A percentile compares a stretch with the other conserved stretches of the same genome.
These are phyloP conservation scores for Acanthamoeba triangularis DNA, from an alignment of 208 protist genomes.

Conservation along the genomic window DNA sequence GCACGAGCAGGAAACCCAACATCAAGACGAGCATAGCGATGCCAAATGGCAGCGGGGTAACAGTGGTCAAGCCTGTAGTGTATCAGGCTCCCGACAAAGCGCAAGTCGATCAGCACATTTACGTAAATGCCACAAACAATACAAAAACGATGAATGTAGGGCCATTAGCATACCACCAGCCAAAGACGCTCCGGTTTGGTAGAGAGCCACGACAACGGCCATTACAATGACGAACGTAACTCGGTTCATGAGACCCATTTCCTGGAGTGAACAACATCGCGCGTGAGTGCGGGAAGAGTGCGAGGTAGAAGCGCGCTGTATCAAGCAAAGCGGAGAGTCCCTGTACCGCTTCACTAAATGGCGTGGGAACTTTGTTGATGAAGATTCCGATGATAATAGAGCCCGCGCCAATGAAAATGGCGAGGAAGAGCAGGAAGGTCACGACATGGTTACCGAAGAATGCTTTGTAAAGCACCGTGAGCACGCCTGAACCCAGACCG, in stretches of 20 bases:
- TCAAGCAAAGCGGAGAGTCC: not conserved
- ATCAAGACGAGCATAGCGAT: not conserved
- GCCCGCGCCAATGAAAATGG: slow-evolving; percentile 28
- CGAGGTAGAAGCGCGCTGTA: not conserved
- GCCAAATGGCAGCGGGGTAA: not conserved
- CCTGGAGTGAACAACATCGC: slow-evolving; percentile 30
- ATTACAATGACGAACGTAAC: slow-evolving; percentile 3
- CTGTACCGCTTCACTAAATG: not conserved
- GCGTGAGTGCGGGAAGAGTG: not conserved
- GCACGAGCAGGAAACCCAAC: not conserved
- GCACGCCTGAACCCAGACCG: slow-evolving; percentile 58
- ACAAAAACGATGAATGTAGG: not conserved
- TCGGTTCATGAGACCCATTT: slow-evolving; percentile 4
- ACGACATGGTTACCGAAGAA: slow-evolving; percentile 23
- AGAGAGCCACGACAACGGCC: not conserved
- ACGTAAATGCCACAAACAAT: not conserved
- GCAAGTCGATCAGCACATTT: not conserved
- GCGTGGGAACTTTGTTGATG: slow-evolving; percentile 12
- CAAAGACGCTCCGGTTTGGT: not conserved
- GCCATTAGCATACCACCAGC: not conserved
- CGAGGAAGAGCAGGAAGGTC: slow-evolving; percentile 12
- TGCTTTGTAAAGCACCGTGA: slow-evolving; percentile 68
- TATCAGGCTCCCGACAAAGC: not conserved
- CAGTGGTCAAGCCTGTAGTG: slow-evolving; percentile 5
- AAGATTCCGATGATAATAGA: slow-evolving; percentile 19